Evolutionary conservation across 495 filamentous ascomycete species (phyloP).

Genomic region (Penicillium cataractarum): DNA sequence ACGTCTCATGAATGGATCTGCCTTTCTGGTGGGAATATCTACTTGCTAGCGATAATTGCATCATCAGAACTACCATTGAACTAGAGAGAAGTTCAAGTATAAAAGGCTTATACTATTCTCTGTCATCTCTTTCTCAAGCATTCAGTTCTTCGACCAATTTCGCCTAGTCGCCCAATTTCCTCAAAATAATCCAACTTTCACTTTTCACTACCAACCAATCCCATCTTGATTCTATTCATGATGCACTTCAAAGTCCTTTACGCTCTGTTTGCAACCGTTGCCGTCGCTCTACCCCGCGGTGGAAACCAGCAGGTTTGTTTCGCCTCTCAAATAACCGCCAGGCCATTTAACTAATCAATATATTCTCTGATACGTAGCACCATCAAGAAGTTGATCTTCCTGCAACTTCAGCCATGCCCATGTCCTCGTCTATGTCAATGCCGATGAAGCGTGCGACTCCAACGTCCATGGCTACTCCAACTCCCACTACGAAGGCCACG

Average conservation of each 20-base stretch:
- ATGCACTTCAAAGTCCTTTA: conserved; percentile 16
- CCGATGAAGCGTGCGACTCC: conserved; percentile 16
- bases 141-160: background rate
- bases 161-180: background rate
- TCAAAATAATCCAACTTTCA: background rate
- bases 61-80: background rate
- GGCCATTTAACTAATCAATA: background rate
- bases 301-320: conserved; percentile 11
- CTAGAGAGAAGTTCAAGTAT: background rate
- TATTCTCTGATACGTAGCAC: background rate
- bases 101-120: background rate
- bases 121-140: background rate
- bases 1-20: background rate
- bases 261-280: conserved; percentile 8
- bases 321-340: background rate
- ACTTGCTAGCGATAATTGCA: background rate
- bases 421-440: conserved; percentile 6
- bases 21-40: background rate
- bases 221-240: background rate
- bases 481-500: conserved; percentile 9
- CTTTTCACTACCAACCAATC: too few species aligned
- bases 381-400: conserved; percentile 5
- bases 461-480: conserved; percentile 6
- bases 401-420: conserved; percentile 11
- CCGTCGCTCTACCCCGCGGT: conserved; percentile 16